Evolutionary conservation across 2,329 filamentous ascomycete species (phyloP).

Genomic region (Cercospora sp.): DNA sequence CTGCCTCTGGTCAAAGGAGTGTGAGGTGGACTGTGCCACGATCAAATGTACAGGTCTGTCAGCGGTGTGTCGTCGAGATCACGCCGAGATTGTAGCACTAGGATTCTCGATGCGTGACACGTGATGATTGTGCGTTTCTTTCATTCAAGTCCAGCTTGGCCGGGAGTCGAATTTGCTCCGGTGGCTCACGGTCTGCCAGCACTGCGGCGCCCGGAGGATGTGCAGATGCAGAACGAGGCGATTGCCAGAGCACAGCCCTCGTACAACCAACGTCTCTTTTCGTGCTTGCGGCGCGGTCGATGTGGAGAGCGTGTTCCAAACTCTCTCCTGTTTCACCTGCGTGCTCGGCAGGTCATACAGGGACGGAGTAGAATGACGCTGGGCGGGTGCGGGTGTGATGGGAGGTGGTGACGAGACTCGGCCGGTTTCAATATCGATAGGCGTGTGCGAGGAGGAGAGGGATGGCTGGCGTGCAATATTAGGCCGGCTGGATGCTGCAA

Average conservation of each 20-base stretch:
- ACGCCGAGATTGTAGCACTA: background rate
- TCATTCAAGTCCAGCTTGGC: slow-evolving; percentile 26
- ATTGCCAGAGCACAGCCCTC: slow-evolving; percentile 5
- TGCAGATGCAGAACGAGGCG: background rate
- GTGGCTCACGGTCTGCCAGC: slow-evolving; percentile 2
- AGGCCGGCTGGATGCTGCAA: slow-evolving; percentile 16
- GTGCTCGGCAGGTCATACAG: slow-evolving; percentile 15
- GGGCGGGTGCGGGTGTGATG: slow-evolving; percentile 4
- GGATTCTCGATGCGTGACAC: background rate
- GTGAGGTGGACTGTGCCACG: slow-evolving; percentile 26
- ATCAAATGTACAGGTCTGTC: slow-evolving; percentile 18
- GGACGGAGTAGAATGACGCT: slow-evolving; percentile 4
- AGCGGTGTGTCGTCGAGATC: background rate
- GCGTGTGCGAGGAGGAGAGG: slow-evolving; percentile 8
- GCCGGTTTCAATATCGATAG: slow-evolving; percentile 17
- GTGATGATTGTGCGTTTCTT: slow-evolving; percentile 1
- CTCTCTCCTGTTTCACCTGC: slow-evolving; percentile 21
- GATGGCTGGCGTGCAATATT: slow-evolving; percentile 14
- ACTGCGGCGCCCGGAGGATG: slow-evolving; percentile 2
- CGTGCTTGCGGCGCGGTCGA: slow-evolving; percentile 3
- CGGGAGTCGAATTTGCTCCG: background rate
- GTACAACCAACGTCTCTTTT: slow-evolving; percentile 12
- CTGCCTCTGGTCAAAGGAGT: slow-evolving; percentile 24
- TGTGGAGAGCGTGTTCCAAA: slow-evolving; percentile 8
- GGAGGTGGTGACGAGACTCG: slow-evolving; percentile 15